phyloP scores from a whole-genome alignment of 163 green algal species.

The Dunaliella salina region DNA sequence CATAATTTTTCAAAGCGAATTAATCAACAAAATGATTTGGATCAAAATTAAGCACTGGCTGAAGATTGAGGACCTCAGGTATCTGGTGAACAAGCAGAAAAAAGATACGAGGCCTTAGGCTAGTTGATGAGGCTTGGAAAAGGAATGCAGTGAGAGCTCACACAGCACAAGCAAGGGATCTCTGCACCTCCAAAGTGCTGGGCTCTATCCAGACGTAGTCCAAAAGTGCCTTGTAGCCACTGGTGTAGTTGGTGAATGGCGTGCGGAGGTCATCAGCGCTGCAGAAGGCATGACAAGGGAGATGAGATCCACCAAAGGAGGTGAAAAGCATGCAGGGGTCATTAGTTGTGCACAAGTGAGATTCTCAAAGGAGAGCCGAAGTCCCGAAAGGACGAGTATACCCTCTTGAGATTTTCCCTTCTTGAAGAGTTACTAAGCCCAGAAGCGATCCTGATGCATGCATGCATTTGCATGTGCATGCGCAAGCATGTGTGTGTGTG shows the following conservation, averaged over 20 bases:
- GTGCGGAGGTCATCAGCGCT: constrained; percentile 49
- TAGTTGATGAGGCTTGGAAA: background rate
- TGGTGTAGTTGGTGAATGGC: constrained; percentile 80
- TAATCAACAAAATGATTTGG: too few species aligned
- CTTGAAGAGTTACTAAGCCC: too few species aligned
- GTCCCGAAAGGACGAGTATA: too few species aligned
- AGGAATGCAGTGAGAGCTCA: background rate
- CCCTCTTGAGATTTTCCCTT: too few species aligned
- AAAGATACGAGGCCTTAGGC: background rate
- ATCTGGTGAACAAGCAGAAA: too few species aligned
- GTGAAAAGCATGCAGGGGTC: constrained; percentile 35
- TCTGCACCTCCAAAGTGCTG: background rate
- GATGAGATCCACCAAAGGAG: too few species aligned
- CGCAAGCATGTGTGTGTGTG: background rate
- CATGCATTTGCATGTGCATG: background rate
- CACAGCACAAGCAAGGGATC: background rate
- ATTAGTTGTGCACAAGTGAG: constrained; percentile 22
- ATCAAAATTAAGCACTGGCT: too few species aligned
- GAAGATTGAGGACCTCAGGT: too few species aligned
- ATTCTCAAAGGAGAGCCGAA: too few species aligned
- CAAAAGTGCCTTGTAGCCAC: constrained; percentile 75
- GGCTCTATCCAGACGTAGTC: constrained; percentile 75
- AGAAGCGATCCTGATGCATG: too few species aligned
- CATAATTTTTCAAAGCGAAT: too few species aligned
- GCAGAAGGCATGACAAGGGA: too few species aligned